Evolutionary conservation across 306 rosid genomes (phyloP), one percentile per base, ranked within the genome.

Genomic region (Gastrolobium villosum): DNA sequence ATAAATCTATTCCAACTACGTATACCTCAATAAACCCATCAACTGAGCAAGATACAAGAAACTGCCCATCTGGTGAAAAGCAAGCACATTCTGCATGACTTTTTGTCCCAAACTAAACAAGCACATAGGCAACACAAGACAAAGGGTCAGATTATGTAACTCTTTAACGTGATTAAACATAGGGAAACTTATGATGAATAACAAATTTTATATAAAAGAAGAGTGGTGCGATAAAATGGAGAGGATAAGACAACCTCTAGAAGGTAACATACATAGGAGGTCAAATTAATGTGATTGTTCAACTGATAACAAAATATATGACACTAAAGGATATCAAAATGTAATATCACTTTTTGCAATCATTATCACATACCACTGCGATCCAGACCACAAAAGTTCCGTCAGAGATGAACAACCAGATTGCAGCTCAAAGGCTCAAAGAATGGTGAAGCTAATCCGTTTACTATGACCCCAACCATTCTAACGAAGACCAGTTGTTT

Each of bases 61-160:
- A 93, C 88, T 96, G 99, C 65, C 98, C 99, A 84, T 96, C 99
- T 43, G 99, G 99, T 49, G 99, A 96, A 90, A 96, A 96, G 67
- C 87, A 79, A 60, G 99, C 98, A 85, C 91, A 88, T 87, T 96
- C 99, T 50, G 99, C 98, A 76, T 96, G 94, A 86, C 96, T 96
- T 81, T 96, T 96, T 39, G 97, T 83, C 72, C 99, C 98, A 81
- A 96, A 96, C 99, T 95, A 82, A 71, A 75, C 57, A 62, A 54
- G 50, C 60, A 84, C 52, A 73, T 65, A 28, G 44, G 40, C 64
- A 75, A 72, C 66, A 68, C 52, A 37, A 80, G 72, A 79, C 35
- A 46, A 67, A 69, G 54, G 32, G 59, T 63, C 66, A 76, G 73
- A 70, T 65, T 55, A 20, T 7, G 54, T 34, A 46, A 14, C 79